phyloP scores from a whole-genome alignment of 2,329 filamentous ascomycete genomes.

The Aspergillus niger region DNA sequence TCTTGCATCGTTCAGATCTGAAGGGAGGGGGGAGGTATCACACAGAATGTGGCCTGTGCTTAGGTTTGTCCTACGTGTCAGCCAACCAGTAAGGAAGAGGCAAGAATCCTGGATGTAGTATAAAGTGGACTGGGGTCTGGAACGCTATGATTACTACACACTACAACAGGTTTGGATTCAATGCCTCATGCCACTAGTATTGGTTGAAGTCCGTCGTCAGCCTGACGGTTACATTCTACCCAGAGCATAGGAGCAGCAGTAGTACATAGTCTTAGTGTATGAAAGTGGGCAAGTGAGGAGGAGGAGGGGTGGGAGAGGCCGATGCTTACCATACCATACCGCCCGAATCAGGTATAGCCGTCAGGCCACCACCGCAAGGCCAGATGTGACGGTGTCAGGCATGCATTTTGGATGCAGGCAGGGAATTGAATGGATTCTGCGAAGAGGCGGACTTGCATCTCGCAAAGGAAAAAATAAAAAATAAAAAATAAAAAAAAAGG shows the following conservation, averaged over 20 bases:
- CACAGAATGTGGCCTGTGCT: slow-evolving; percentile 18
- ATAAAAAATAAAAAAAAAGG: not conserved
- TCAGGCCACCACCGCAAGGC: not conserved
- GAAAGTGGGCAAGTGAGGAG: too few relatives aligned
- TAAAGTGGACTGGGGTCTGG: slow-evolving; percentile 1
- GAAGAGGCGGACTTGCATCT: not conserved
- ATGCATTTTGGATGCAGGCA: slow-evolving; percentile 5
- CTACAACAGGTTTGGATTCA: not conserved
- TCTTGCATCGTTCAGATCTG: slow-evolving; percentile 13
- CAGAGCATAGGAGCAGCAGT: too few relatives aligned
- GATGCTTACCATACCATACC: not conserved
- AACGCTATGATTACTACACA: not conserved
- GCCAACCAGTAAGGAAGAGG: slow-evolving; percentile 7
- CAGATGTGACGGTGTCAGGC: slow-evolving; percentile 10
- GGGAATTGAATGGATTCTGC: not conserved
- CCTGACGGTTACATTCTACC: too few relatives aligned
- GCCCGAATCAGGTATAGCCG: not conserved
- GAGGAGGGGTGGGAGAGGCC: too few relatives aligned
- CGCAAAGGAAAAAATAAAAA: not conserved
- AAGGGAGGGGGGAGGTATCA: slow-evolving; percentile 6
- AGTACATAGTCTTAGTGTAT: too few relatives aligned
- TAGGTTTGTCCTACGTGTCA: slow-evolving; percentile 10
- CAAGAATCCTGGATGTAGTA: not conserved
- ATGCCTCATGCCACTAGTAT: not conserved
- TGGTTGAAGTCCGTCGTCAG: not conserved